A percentile compares a stretch with the other conserved stretches of the same genome.
These are phyloP conservation scores for Aegilops sharonensis DNA, from an alignment of 176 grass and related monocot species.

Conservation along the genomic window DNA sequence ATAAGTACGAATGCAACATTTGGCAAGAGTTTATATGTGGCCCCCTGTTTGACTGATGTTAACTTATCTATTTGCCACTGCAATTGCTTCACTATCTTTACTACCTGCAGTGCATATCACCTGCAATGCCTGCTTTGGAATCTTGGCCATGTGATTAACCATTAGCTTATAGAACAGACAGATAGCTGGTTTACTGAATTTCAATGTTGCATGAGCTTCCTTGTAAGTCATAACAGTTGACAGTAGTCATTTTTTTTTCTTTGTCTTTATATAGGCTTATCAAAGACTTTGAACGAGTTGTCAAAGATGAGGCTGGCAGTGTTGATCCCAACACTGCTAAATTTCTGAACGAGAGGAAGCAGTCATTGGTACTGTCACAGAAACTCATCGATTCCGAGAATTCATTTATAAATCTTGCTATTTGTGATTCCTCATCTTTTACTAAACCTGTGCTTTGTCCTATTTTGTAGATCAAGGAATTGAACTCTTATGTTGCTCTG, in stretches of 20 bases:
- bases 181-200: background rate
- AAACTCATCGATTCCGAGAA: background rate
- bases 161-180: background rate
- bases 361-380: slow-evolving; percentile 58
- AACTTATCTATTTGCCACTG: background rate
- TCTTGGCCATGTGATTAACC: no score
- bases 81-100: background rate
- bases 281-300: slow-evolving; percentile 88
- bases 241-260: background rate
- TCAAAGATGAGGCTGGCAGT: slow-evolving; percentile 54
- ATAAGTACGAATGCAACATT: background rate
- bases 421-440: slow-evolving; percentile 7
- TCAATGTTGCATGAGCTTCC: background rate
- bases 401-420: background rate
- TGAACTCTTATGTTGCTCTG: slow-evolving; percentile 93
- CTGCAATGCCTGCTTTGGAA: background rate
- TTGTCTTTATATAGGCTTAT: slow-evolving; percentile 71
- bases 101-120: background rate
- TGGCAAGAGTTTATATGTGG: background rate
- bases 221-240: background rate
- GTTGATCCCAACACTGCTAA: slow-evolving; percentile 53
- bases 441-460: slow-evolving; percentile 20
- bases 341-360: slow-evolving; percentile 81
- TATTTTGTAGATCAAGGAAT: slow-evolving; percentile 92
- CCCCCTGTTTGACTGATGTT: background rate